These are phyloP conservation scores for Fraxinus greggii DNA, from an alignment of 305 asterid genomes.

Conservation along the genomic window DNA sequence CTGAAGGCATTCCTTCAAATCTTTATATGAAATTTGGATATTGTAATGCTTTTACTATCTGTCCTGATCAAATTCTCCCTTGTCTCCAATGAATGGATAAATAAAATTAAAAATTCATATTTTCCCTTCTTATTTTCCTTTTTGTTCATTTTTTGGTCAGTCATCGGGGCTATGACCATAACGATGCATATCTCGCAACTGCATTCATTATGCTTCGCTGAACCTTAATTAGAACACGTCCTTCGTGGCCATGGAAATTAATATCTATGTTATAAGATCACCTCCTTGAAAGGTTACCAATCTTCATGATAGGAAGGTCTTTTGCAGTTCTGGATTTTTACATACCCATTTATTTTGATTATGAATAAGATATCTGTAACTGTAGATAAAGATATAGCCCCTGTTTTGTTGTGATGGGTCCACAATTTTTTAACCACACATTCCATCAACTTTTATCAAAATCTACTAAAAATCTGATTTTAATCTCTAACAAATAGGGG, in stretches of 20 bases:
- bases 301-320: neutral
- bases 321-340: conserved; percentile 8
- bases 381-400: neutral
- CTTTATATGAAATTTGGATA: neutral
- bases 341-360: neutral
- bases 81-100: neutral
- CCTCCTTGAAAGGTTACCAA: neutral
- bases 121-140: neutral
- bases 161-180: neutral
- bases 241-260: neutral
- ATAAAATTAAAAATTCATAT: neutral
- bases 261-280: neutral
- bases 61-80: neutral
- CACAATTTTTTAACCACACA: neutral
- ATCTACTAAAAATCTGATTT: neutral
- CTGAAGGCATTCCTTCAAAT: conserved; percentile 15
- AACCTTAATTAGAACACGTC: neutral
- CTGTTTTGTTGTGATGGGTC: neutral
- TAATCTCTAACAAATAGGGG: neutral
- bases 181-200: conserved; percentile 9
- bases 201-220: conserved; percentile 6
- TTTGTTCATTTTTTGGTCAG: neutral
- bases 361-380: neutral
- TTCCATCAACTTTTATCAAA: neutral
- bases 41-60: neutral